Conservation (phyloP, 2,329 filamentous ascomycete species). For the Fusarium gaditjirri region DNA sequence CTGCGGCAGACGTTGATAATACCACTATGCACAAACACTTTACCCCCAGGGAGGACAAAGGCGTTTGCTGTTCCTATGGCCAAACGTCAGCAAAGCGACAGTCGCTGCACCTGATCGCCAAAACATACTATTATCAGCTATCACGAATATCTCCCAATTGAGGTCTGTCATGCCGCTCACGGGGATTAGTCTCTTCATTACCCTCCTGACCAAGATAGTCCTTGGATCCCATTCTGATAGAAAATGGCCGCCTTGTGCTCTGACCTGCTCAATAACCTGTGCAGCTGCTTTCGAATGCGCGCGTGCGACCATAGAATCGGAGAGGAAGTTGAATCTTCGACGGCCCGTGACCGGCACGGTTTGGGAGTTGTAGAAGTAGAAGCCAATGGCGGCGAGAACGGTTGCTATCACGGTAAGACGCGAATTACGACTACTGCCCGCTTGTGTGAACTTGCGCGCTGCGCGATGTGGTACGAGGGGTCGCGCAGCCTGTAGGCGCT, state of each 20-base stretch:
- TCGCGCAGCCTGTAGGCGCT: constrained; percentile 41
- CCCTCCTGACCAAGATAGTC: constrained; percentile 66
- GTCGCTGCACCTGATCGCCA: not conserved
- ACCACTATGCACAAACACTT: constrained; percentile 82
- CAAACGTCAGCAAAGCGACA: constrained; percentile 1
- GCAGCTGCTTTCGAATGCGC: constrained; percentile 42
- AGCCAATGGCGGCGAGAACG: constrained; percentile 57
- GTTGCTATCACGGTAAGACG: constrained; percentile 54
- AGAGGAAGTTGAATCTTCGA: constrained; percentile 74
- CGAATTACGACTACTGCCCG: constrained; percentile 46
- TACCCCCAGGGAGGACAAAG: constrained; percentile 81
- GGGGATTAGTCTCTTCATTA: constrained; percentile 74
- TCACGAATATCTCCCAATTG: constrained; percentile 79
- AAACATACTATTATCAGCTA: constrained; percentile 68
- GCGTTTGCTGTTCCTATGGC: constrained; percentile 69
- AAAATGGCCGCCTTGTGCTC: constrained; percentile 64
- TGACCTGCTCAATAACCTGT: constrained; percentile 62
- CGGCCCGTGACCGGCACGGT: constrained; percentile 78
- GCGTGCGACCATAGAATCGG: constrained; percentile 66
- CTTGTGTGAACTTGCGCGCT: constrained; percentile 42
- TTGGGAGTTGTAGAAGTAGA: constrained; percentile 78
- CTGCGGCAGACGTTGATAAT: constrained; percentile 73
- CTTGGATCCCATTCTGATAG: constrained; percentile 69
- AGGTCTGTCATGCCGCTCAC: constrained; percentile 69
- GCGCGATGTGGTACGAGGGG: constrained; percentile 47